phyloP scores from a whole-genome alignment of 2,329 filamentous ascomycete genomes.

The Claviceps humidiphila region DNA sequence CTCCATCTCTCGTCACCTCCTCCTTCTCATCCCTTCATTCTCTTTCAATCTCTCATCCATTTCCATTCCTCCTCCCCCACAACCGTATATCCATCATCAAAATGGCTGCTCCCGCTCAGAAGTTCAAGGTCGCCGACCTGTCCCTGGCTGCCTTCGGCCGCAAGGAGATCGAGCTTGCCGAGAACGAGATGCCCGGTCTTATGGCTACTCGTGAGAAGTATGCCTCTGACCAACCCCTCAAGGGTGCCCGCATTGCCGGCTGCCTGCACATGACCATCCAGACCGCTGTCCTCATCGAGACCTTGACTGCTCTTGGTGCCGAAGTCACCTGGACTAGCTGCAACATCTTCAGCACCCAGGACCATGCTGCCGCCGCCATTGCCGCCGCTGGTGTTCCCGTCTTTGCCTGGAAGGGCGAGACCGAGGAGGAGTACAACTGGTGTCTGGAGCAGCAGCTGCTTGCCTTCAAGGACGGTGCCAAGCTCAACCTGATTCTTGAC shows the following conservation, averaged over 20 bases:
- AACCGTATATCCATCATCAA: conserved; percentile 22
- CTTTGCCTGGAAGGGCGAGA: conserved; percentile 72
- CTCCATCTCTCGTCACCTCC: background rate
- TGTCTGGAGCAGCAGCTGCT: conserved; percentile 96
- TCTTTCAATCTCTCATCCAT: conserved; percentile 4
- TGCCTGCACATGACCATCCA: conserved; percentile 99
- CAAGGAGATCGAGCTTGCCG: conserved; percentile 96
- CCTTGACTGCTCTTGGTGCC: conserved; percentile 81
- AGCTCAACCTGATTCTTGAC: conserved; percentile 97
- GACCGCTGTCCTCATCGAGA: conserved; percentile 98
- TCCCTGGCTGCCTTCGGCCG: conserved; percentile 95
- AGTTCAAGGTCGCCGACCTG: conserved; percentile 98
- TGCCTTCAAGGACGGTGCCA: conserved; percentile 93
- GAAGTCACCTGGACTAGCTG: conserved; percentile 98
- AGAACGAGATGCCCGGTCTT: conserved; percentile 94
- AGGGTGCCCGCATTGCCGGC: conserved; percentile 89
- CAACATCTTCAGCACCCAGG: conserved; percentile 99
- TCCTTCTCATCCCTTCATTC: conserved; percentile 1
- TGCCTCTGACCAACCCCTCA: conserved; percentile 80
- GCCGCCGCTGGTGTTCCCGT: conserved; percentile 87
- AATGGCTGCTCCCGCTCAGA: conserved; percentile 68
- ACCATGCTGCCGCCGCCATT: conserved; percentile 96
- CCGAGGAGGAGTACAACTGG: conserved; percentile 99
- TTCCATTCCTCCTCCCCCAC: conserved; percentile 6
- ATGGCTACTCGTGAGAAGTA: conserved; percentile 93